These are phyloP conservation scores for Cystofilobasidium bisporidii DNA, from an alignment of 768 basidiomycete species.

Conservation along the genomic window DNA sequence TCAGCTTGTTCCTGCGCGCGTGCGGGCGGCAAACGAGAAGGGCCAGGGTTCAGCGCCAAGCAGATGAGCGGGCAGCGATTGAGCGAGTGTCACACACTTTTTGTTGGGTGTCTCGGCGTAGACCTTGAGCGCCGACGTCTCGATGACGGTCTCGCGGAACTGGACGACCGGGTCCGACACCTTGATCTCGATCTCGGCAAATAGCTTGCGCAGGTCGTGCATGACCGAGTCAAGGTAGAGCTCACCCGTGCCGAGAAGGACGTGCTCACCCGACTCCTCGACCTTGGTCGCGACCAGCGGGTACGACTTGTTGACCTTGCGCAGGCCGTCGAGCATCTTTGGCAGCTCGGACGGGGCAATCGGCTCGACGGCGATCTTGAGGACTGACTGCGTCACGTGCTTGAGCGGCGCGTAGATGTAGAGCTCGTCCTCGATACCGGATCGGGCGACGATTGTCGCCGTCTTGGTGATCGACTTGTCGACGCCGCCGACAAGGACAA, in stretches of 20 bases:
- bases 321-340: constrained; percentile 93
- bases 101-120: constrained; percentile 99
- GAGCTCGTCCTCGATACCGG: constrained; percentile 68
- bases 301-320: constrained; percentile 96
- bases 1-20: constrained; percentile 87
- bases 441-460: constrained; percentile 63
- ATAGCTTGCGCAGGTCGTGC: constrained; percentile 84
- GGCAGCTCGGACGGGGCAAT: constrained; percentile 95
- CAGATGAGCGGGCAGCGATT: background rate
- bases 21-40: background rate
- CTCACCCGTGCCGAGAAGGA: constrained; percentile 92
- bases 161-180: constrained; percentile 97
- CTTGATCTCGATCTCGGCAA: constrained; percentile 99
- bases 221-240: constrained; percentile 92
- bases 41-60: too few relatives aligned
- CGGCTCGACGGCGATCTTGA: constrained; percentile 97
- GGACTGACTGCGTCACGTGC: constrained; percentile 91
- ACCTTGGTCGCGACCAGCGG: constrained; percentile 90
- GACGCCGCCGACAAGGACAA: constrained; percentile 83
- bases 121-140: constrained; percentile 94
- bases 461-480: constrained; percentile 92
- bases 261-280: constrained; percentile 96
- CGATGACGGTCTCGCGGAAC: constrained; percentile 95
- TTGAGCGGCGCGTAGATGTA: constrained; percentile 93
- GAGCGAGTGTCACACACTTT: constrained; percentile 54